phyloP scores from a whole-genome alignment of 2,329 filamentous ascomycete genomes.

The Sclerotinia subarctica region DNA sequence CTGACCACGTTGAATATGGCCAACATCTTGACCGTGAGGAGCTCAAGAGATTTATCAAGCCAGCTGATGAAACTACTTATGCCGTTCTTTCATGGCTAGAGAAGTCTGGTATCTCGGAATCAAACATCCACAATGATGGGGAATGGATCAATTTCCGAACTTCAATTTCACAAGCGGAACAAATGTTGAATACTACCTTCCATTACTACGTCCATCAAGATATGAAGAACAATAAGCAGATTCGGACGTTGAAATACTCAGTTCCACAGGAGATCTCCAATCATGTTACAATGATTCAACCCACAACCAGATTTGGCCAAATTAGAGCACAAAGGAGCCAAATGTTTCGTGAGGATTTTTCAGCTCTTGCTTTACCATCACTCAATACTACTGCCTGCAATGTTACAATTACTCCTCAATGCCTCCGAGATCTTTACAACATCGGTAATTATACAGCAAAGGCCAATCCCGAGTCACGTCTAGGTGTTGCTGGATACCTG shows the following conservation, averaged over 20 bases:
- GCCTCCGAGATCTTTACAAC: constrained; percentile 39
- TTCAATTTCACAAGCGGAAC: constrained; percentile 34
- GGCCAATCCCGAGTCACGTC: constrained; percentile 49
- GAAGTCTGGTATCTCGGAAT: constrained; percentile 47
- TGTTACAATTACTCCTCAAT: constrained; percentile 38
- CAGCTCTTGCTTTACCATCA: constrained; percentile 30
- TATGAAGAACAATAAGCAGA: constrained; percentile 43
- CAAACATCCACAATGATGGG: constrained; percentile 50
- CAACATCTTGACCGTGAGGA: constrained; percentile 50
- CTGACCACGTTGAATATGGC: constrained; percentile 51
- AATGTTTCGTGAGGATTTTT: constrained; percentile 21
- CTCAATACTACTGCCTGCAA: constrained; percentile 33
- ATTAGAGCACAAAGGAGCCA: constrained; percentile 31
- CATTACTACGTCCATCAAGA: constrained; percentile 39
- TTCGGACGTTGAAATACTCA: constrained; percentile 48
- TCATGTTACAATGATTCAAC: constrained; percentile 44
- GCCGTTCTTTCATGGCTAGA: constrained; percentile 54
- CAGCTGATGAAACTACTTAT: constrained; percentile 48
- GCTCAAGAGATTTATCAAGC: constrained; percentile 51
- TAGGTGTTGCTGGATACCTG: constrained; percentile 56
- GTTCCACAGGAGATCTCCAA: constrained; percentile 39
- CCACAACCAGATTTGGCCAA: constrained; percentile 50
- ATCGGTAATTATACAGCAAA: constrained; percentile 49
- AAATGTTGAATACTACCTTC: constrained; percentile 40
- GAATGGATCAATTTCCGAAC: constrained; percentile 47